These are phyloP conservation scores for Beauveria varroae DNA, from an alignment of 2,329 filamentous ascomycete species.

Conservation along the genomic window DNA sequence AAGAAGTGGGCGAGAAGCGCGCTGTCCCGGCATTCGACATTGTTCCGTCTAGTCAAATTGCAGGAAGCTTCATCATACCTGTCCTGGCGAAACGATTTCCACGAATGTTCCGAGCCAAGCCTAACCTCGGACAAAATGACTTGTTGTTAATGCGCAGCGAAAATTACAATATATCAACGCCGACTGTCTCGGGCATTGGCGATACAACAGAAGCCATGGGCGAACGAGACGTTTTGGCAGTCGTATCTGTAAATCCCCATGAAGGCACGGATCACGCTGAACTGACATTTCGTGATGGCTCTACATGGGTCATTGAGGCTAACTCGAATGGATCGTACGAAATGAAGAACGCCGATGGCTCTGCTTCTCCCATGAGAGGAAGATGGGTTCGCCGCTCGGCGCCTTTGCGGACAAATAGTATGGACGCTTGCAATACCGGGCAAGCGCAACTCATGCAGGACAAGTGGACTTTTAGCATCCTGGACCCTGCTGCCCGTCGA, in stretches of 20 bases:
- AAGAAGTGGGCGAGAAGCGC: constrained; percentile 54
- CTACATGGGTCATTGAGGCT: constrained; percentile 47
- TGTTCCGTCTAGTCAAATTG: constrained; percentile 58
- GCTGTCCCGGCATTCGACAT: constrained; percentile 65
- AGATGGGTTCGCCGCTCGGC: constrained; percentile 56
- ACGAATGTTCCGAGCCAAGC: constrained; percentile 54
- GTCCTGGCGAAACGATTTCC: constrained; percentile 54
- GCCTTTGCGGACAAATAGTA: constrained; percentile 17
- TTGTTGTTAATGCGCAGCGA: constrained; percentile 65
- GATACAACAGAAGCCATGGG: constrained; percentile 40
- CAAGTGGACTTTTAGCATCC: constrained; percentile 70
- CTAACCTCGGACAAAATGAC: constrained; percentile 59
- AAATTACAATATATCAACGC: constrained; percentile 41
- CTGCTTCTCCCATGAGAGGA: constrained; percentile 52
- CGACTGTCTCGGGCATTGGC: constrained; percentile 23
- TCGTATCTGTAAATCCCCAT: constrained; percentile 54
- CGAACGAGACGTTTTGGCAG: constrained; percentile 52
- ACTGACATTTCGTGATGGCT: constrained; percentile 58
- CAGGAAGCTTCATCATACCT: constrained; percentile 48
- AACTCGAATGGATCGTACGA: constrained; percentile 55
- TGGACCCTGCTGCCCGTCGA: constrained; percentile 58
- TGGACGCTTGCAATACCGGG: constrained; percentile 12
- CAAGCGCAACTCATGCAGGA: constrained; percentile 29
- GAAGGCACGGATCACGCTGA: constrained; percentile 47
- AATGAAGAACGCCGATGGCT: constrained; percentile 52